Conservation (phyloP, 2,329 filamentous ascomycete genomes). For the Tympanopsis confertula region DNA sequence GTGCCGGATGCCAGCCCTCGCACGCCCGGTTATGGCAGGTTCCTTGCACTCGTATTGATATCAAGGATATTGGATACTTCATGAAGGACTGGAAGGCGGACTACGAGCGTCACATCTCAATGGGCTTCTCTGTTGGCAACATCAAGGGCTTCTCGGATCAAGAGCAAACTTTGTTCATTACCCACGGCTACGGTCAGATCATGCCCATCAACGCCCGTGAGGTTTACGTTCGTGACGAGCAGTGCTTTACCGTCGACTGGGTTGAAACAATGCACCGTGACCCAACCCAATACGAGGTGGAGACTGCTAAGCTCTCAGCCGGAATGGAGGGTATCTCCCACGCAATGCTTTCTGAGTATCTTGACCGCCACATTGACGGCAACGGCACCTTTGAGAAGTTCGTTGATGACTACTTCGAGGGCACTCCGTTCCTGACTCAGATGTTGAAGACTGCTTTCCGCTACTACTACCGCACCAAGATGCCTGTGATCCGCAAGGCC, state of each 20-base stretch:
- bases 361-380: slow-evolving; percentile 77
- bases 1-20: slow-evolving; percentile 86
- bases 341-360: slow-evolving; percentile 74
- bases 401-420: slow-evolving; percentile 91
- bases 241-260: slow-evolving; percentile 90
- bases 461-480: slow-evolving; percentile 79
- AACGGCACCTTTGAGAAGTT: slow-evolving; percentile 81
- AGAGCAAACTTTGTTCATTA: slow-evolving; percentile 74
- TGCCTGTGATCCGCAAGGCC: slow-evolving; percentile 84
- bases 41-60: slow-evolving; percentile 92
- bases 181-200: slow-evolving; percentile 88
- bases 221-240: slow-evolving; percentile 82
- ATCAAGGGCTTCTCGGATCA: slow-evolving; percentile 72
- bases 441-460: slow-evolving; percentile 93
- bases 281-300: slow-evolving; percentile 71
- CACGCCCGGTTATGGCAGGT: slow-evolving; percentile 95
- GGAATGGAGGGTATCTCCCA: slow-evolving; percentile 78
- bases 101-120: slow-evolving; percentile 78
- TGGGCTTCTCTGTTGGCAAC: slow-evolving; percentile 83
- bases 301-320: slow-evolving; percentile 79
- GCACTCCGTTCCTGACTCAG: slow-evolving; percentile 87
- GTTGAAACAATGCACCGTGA: slow-evolving; percentile 66
- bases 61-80: slow-evolving; percentile 96
- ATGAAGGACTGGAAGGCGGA: slow-evolving; percentile 99
- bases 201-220: slow-evolving; percentile 88